Conservation (phyloP, 2,329 filamentous ascomycete species). For the Fusarium sp. region DNA sequence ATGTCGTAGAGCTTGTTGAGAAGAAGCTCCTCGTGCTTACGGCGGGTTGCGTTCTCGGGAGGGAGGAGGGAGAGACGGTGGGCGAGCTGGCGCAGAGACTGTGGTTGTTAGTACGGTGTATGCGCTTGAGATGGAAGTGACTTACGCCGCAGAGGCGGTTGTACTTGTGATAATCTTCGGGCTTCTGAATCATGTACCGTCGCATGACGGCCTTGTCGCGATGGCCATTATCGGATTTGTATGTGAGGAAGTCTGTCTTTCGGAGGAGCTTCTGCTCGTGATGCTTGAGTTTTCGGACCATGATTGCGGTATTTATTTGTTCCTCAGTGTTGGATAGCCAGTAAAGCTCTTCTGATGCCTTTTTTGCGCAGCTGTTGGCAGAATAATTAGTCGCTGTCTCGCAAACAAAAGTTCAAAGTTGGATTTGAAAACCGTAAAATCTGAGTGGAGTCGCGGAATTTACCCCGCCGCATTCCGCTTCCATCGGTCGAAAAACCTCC, state of each 20-base stretch:
- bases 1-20: slow-evolving; percentile 94
- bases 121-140: slow-evolving; percentile 41
- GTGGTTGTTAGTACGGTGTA: slow-evolving; percentile 10
- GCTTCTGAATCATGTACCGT: slow-evolving; percentile 91
- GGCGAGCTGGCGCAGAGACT: slow-evolving; percentile 89
- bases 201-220: slow-evolving; percentile 82
- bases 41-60: slow-evolving; percentile 78
- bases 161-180: slow-evolving; percentile 81
- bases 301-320: slow-evolving; percentile 55
- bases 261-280: slow-evolving; percentile 97
- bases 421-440: slow-evolving; percentile 42
- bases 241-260: slow-evolving; percentile 92
- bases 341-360: neutral
- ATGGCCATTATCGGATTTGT: slow-evolving; percentile 89
- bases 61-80: slow-evolving; percentile 89
- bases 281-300: slow-evolving; percentile 96
- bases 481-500: slow-evolving; percentile 45
- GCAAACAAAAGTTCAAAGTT: slow-evolving; percentile 17
- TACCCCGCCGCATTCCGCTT: slow-evolving; percentile 39
- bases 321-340: neutral
- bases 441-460: slow-evolving; percentile 44
- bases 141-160: slow-evolving; percentile 75
- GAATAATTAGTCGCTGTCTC: slow-evolving; percentile 2
- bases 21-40: slow-evolving; percentile 86
- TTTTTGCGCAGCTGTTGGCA: neutral